Percentiles rank a stretch among this genome's conserved stretches.
Conservation (phyloP, 306 rosid species). For the Abrus pulchellus region DNA sequence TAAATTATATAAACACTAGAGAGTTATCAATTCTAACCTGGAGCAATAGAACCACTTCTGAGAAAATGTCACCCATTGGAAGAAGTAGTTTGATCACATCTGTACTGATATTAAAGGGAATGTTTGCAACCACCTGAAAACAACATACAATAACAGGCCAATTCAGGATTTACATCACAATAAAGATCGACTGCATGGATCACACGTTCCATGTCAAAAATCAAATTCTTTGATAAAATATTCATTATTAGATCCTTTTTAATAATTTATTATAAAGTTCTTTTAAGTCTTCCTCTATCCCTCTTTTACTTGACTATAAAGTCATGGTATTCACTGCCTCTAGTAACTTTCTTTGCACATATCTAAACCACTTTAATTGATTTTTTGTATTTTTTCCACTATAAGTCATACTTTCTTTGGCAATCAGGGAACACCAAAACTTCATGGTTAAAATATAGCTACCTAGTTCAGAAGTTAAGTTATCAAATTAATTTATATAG, state of each 20-base stretch:
- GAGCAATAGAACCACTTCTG: slow-evolving; percentile 84
- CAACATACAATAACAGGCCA: slow-evolving; percentile 30
- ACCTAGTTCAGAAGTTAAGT: slow-evolving; percentile 26
- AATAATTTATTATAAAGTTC: too few relatives aligned
- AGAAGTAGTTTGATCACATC: slow-evolving; percentile 85
- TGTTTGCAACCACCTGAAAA: slow-evolving; percentile 85
- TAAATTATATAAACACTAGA: slow-evolving; percentile 4
- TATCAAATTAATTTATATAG: slow-evolving; percentile 29
- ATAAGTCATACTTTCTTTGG: too few relatives aligned
- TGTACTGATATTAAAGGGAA: slow-evolving; percentile 88
- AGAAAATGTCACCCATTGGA: slow-evolving; percentile 94
- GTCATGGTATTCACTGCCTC: too few relatives aligned
- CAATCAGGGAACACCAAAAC: background rate
- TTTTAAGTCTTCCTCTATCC: too few relatives aligned
- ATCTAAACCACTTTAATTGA: too few relatives aligned
- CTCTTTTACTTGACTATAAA: too few relatives aligned
- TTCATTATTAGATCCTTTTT: too few relatives aligned
- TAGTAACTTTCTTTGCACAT: too few relatives aligned
- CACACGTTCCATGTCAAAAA: too few relatives aligned
- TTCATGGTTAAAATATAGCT: slow-evolving; percentile 28
- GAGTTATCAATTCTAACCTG: slow-evolving; percentile 64
- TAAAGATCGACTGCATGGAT: background rate
- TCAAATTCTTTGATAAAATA: too few relatives aligned
- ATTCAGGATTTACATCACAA: slow-evolving; percentile 36
- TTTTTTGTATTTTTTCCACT: too few relatives aligned